Evolutionary conservation across 495 filamentous ascomycete genomes (phyloP).

Genomic region (Lophiostoma macrostomum): DNA sequence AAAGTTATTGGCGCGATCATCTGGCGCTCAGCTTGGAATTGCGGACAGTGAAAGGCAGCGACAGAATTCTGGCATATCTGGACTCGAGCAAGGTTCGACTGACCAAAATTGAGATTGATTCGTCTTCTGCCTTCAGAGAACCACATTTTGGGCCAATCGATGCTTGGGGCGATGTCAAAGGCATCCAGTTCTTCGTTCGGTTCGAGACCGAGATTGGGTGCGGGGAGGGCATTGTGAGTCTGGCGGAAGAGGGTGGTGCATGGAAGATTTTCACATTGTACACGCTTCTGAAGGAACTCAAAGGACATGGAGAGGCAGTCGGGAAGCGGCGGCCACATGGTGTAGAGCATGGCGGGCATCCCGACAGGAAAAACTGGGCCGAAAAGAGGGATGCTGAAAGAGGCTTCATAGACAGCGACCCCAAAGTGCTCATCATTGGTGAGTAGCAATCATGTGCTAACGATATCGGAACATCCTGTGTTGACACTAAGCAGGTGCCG

Average conservation of each 20-base stretch:
- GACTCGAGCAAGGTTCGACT: background rate
- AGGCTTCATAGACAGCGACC: conserved; percentile 57
- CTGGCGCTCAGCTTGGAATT: conserved; percentile 34
- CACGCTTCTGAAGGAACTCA: conserved; percentile 27
- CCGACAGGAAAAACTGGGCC: conserved; percentile 54
- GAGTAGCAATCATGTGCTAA: conserved; percentile 21
- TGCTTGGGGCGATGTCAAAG: conserved; percentile 25
- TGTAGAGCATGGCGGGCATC: conserved; percentile 31
- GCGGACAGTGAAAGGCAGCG: conserved; percentile 26
- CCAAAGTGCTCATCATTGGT: conserved; percentile 67
- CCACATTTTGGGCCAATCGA: conserved; percentile 13
- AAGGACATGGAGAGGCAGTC: conserved; percentile 20
- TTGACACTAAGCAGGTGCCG: conserved; percentile 25
- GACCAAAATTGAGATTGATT: conserved; percentile 13
- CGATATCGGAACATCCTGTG: background rate
- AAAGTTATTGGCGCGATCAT: conserved; percentile 36
- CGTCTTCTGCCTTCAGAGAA: background rate
- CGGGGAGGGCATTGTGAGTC: conserved; percentile 23
- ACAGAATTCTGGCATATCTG: conserved; percentile 19
- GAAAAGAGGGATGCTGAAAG: conserved; percentile 56
- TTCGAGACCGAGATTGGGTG: conserved; percentile 33
- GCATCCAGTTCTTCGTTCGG: conserved; percentile 31
- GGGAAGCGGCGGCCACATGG: conserved; percentile 22
- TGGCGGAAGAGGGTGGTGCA: conserved; percentile 12
- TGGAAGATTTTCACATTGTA: conserved; percentile 36